These are phyloP conservation scores for Jaapia argillacea DNA, from an alignment of 768 basidiomycete species.

Conservation along the genomic window DNA sequence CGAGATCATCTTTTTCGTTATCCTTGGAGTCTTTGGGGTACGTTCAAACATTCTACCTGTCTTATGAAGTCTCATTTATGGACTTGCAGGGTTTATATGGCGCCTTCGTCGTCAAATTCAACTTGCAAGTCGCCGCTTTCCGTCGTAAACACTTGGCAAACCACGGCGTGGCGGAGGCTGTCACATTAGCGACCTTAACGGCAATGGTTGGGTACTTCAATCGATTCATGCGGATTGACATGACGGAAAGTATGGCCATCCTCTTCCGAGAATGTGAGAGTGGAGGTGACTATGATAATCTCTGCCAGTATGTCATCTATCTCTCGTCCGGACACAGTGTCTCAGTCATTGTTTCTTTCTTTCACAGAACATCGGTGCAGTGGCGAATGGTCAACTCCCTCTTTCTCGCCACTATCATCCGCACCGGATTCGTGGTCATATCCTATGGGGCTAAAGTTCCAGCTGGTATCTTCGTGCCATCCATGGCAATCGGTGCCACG, in stretches of 20 bases:
- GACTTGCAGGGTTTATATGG: slow-evolving; percentile 85
- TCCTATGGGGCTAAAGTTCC: slow-evolving; percentile 97
- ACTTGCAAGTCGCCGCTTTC: slow-evolving; percentile 90
- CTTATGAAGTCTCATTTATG: background rate
- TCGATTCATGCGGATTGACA: slow-evolving; percentile 89
- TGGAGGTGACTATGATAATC: slow-evolving; percentile 79
- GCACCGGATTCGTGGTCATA: slow-evolving; percentile 77
- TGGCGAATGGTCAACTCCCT: slow-evolving; percentile 95
- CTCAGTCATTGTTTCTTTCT: slow-evolving; percentile 6
- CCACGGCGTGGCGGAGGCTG: slow-evolving; percentile 84
- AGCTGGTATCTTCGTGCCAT: slow-evolving; percentile 96
- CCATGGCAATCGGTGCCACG: slow-evolving; percentile 96
- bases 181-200: slow-evolving; percentile 77
- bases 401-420: slow-evolving; percentile 82
- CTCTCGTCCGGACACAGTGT: background rate
- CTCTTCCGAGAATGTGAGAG: slow-evolving; percentile 95
- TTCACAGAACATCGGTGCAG: slow-evolving; percentile 67
- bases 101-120: slow-evolving; percentile 94
- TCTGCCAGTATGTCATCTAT: slow-evolving; percentile 80
- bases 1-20: slow-evolving; percentile 92
- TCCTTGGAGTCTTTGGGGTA: slow-evolving; percentile 94
- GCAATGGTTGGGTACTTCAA: slow-evolving; percentile 93
- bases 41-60: background rate
- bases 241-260: slow-evolving; percentile 94
- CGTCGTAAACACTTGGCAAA: slow-evolving; percentile 81